Conservation (phyloP, 2,329 filamentous ascomycete species). For the Colletotrichum sp. region DNA sequence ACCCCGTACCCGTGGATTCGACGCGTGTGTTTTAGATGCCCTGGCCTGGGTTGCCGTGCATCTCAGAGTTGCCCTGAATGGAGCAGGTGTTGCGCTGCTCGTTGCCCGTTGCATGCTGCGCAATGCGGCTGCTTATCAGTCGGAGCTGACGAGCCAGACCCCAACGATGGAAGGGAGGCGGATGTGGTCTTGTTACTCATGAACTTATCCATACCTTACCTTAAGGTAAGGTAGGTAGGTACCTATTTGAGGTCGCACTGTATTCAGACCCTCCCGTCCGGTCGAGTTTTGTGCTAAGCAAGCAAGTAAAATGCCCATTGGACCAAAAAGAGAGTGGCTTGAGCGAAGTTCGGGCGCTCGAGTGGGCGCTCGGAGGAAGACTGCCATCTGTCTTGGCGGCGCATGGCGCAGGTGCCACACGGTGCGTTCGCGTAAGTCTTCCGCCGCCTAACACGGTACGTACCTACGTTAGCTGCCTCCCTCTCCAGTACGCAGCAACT, state of each 20-base stretch:
- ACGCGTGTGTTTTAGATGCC: background rate
- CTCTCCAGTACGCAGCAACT: background rate
- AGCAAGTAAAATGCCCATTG: background rate
- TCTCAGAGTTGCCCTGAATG: background rate
- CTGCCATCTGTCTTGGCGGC: constrained; percentile 18
- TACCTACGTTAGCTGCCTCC: background rate
- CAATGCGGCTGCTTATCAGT: constrained; percentile 1
- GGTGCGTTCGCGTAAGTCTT: constrained; percentile 15
- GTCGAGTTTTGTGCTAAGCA: background rate
- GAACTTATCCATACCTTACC: background rate
- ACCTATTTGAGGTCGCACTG: background rate
- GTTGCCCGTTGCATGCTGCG: background rate
- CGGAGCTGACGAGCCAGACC: background rate
- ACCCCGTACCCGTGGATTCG: background rate
- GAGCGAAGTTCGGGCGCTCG: background rate
- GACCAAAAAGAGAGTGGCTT: background rate
- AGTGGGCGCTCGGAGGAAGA: background rate
- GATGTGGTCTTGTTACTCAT: background rate
- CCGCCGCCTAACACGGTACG: background rate
- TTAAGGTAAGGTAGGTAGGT: no score
- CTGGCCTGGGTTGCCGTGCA: background rate
- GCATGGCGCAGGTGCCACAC: constrained; percentile 18
- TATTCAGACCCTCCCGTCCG: background rate
- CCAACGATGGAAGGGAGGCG: background rate
- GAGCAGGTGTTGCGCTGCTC: background rate